Base-by-base conservation (phyloP, 148 eudicot genomes). In the Gaultheria prostrata region DNA sequence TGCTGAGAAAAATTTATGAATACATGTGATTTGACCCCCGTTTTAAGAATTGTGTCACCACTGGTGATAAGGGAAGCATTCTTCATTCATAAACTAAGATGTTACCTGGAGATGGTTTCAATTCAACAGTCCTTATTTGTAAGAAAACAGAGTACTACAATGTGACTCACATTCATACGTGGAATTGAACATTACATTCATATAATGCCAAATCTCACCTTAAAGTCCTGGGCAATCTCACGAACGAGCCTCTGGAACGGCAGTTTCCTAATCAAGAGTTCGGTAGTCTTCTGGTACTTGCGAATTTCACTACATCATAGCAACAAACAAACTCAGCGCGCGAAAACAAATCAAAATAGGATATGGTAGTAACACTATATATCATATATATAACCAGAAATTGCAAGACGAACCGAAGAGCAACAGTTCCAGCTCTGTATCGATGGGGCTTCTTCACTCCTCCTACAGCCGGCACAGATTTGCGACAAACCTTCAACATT, bases 221-320 rank as follows among this genome's bases (percentile, higher is more conserved):
- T 77, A 5, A 51, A 77, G 63, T 51, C 80, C 63, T 77, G 80
- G 2, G 80, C 80, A 51, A 77, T 77, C 80, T 77, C 80, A 15
- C 80, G 80, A 77, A 77, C 39, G n/a, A 77, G 80, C 61, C 80
- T 77, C 61, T 77, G 80, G 67, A 59, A 59, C 0, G 67, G 67
- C 67, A 59, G 26, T n/a, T 59, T 59, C 67, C 67, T 59, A 26
- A 59, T 59, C 28, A 59, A 12, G 67, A 59, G 67, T 5, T 59
- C 67, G 4, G 67, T n/a, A 8, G 28, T 59, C 12, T 59, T 59
- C 67, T 59, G 67, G 28, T 59, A n/a, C 67, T 59, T 59, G 67
- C 28, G 67, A n/a, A 77, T 77, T 77, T 77, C 80, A 8, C 80
- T 77, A 17, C 57, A 76, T 49, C 15, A n/a, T 24, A 49, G 10